Conservation (phyloP, 2,329 filamentous ascomycete genomes). For the Colletotrichum destructivum region DNA sequence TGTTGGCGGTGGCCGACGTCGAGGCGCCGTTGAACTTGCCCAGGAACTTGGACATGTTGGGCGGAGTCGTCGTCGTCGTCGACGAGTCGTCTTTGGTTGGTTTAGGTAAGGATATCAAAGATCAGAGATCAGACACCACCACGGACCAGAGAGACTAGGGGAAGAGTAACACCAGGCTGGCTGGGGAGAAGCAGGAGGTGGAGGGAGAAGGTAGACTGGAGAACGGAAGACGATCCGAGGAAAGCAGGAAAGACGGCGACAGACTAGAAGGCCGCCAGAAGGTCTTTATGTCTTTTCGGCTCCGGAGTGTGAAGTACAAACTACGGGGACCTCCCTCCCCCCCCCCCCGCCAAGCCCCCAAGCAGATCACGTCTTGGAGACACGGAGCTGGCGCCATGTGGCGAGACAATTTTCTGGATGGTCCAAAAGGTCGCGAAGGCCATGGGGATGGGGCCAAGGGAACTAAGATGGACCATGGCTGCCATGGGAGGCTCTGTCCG, state of each 20-base stretch:
- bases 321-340: no score
- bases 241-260: not conserved
- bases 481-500: slow-evolving; percentile 4
- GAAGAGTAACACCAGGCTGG: not conserved
- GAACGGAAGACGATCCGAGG: slow-evolving; percentile 18
- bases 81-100: no score
- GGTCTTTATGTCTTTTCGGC: slow-evolving; percentile 35
- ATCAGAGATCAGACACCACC: slow-evolving; percentile 10
- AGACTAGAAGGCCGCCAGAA: slow-evolving; percentile 22
- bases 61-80: not conserved
- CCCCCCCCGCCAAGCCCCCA: slow-evolving; percentile 38
- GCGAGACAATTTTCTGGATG: slow-evolving; percentile 28
- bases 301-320: not conserved
- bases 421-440: slow-evolving; percentile 7
- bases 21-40: slow-evolving; percentile 30
- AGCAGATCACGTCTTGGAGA: slow-evolving; percentile 40
- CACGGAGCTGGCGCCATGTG: slow-evolving; percentile 37
- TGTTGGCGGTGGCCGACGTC: slow-evolving; percentile 17
- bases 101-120: not conserved
- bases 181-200: not conserved
- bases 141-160: no score
- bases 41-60: slow-evolving; percentile 32
- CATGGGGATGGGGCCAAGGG: not conserved
- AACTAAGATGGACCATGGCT: not conserved
- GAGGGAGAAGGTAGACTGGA: not conserved